Evolutionary conservation across 169 alveolate genomes (phyloP).

Genomic region (Fabrea salina): DNA sequence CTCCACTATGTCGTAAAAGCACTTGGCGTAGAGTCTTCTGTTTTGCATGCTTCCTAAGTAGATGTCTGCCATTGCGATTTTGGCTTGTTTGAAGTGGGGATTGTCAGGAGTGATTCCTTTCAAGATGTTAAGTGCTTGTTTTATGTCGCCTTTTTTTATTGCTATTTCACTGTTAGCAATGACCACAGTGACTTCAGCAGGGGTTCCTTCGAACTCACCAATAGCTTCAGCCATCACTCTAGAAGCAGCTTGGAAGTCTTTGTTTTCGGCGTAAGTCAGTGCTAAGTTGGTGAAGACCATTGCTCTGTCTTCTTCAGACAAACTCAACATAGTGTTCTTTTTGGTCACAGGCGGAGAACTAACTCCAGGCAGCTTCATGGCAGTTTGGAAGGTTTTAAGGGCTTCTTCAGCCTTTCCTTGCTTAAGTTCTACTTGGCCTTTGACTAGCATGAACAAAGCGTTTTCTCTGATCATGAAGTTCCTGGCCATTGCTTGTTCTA

Average conservation of each 20-base stretch:
- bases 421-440: constrained; percentile 71
- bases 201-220: constrained; percentile 84
- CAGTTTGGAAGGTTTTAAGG: constrained; percentile 56
- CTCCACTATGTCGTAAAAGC: constrained; percentile 78
- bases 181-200: constrained; percentile 78
- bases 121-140: constrained; percentile 85
- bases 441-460: constrained; percentile 82
- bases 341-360: constrained; percentile 29
- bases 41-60: constrained; percentile 81
- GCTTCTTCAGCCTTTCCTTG: constrained; percentile 47
- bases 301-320: constrained; percentile 81
- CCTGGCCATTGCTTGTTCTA: constrained; percentile 82
- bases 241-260: constrained; percentile 71
- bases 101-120: constrained; percentile 79
- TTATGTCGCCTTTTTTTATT: constrained; percentile 80
- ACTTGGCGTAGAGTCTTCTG: constrained; percentile 82
- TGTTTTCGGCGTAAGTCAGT: constrained; percentile 59
- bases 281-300: constrained; percentile 66
- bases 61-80: constrained; percentile 78
- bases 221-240: constrained; percentile 77
- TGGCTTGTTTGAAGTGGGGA: constrained; percentile 79
- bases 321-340: constrained; percentile 20
- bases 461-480: constrained; percentile 81
- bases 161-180: constrained; percentile 82
- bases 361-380: constrained; percentile 62